phyloP scores from a whole-genome alignment of 331 rosid genomes.

The Phaseolus coccineus region DNA sequence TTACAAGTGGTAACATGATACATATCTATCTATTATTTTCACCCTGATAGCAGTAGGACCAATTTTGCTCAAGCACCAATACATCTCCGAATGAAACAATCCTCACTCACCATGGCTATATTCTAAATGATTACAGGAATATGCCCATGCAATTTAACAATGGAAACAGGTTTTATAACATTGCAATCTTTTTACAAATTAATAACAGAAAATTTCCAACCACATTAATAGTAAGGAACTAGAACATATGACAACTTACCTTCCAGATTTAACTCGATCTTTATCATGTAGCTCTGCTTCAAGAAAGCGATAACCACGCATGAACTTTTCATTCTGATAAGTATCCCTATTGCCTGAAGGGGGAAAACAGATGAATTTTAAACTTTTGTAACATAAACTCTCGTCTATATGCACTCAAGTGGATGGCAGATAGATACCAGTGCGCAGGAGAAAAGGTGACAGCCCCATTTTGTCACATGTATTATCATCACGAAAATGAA shows the following conservation, averaged over 20 bases:
- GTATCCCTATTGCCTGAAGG: conserved; percentile 81
- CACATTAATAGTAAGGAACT: conserved; percentile 19
- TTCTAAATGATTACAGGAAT: conserved; percentile 17
- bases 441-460: conserved; percentile 88
- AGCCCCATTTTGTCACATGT: conserved; percentile 83
- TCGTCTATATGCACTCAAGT: neutral
- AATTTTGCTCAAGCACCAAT: neutral
- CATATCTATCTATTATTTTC: conserved; percentile 6
- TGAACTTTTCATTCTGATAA: conserved; percentile 81
- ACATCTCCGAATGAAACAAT: neutral
- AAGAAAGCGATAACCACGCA: conserved; percentile 92
- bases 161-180: neutral
- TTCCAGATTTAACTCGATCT: conserved; percentile 91
- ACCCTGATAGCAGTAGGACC: conserved; percentile 14
- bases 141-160: conserved; percentile 22
- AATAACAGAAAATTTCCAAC: neutral
- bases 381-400: conserved; percentile 15
- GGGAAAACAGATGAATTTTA: conserved; percentile 33
- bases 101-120: neutral
- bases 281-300: conserved; percentile 96
- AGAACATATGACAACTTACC: conserved; percentile 58
- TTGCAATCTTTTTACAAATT: conserved; percentile 11
- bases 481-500: conserved; percentile 91
- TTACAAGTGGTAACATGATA: conserved; percentile 28
- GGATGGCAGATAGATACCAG: conserved; percentile 63